A percentile compares a stretch with the other conserved stretches of the same genome.
These are phyloP conservation scores for Melaleuca quinquenervia DNA, from an alignment of 345 rosid species.

Conservation along the genomic window DNA sequence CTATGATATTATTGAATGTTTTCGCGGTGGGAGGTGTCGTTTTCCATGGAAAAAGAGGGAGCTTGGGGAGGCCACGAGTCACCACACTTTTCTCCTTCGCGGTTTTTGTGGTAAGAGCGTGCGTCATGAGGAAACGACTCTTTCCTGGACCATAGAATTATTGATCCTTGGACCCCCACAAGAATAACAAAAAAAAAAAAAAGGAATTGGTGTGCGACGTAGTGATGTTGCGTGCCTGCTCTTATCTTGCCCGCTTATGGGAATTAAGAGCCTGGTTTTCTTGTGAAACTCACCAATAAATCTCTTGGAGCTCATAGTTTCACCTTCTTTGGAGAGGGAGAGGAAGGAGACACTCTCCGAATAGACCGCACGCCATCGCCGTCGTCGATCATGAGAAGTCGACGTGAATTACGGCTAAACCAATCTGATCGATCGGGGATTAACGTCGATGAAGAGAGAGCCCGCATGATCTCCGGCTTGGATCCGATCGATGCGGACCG, in stretches of 20 bases:
- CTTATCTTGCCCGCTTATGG: background rate
- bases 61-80: background rate
- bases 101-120: background rate
- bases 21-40: too few species aligned
- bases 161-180: background rate
- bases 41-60: background rate
- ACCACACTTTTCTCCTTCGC: background rate
- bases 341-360: background rate
- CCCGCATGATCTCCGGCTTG: background rate
- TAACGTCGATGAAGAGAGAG: background rate
- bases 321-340: background rate
- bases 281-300: background rate
- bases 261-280: background rate
- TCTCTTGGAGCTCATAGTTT: background rate
- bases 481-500: background rate
- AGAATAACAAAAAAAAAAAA: too few species aligned
- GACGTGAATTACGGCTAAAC: background rate
- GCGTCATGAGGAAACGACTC: background rate
- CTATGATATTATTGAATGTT: too few species aligned
- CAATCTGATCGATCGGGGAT: background rate
- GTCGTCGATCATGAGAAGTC: background rate
- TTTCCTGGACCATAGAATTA: background rate
- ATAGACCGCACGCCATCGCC: fast-evolving
- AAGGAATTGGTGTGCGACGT: background rate
- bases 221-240: background rate